Evolutionary conservation across 2,329 filamentous ascomycete genomes (phyloP), one percentile per base, ranked within the genome.

Genomic region (Mollisia scopiformis): DNA sequence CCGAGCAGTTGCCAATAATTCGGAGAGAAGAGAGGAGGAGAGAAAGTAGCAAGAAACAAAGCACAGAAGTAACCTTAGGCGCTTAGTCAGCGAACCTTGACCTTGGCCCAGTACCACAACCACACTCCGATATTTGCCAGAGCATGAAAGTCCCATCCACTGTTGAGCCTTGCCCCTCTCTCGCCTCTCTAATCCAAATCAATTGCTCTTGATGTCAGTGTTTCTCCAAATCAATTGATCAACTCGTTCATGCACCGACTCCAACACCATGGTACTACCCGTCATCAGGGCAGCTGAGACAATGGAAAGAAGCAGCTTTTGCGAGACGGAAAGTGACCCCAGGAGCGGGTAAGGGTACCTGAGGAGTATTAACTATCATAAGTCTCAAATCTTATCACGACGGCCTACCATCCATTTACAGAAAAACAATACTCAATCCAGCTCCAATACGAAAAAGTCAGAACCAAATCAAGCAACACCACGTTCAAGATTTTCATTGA

Each of bases 361-460:
- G 31, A 53, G n/a, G 31, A 53, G 27, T 35, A 19, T 53, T 19
- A 53, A 53, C 31, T 16, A 53, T 37, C 37, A 5, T 35, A 28
- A 30, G 13, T 10, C 31, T 6, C 50, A 19, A 33, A 53, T 4
- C 19, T 7, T 23, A n/a, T 30, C 19, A 35, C 11, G 31, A 35
- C 16, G 31, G 11, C 31, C 8, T 19, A 53, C 50, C 50, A 53
- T 53, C 50, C 50, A 30, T 53, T 53, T 10, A 53, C 11, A 11
- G 50, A 53, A 30, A 35, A 53, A 53, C 50, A 53, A 30, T 53
- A 53, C 31, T 53, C 50, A 33, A 53, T 3, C 50, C 50, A 53
- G 23, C 50, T 19, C 50, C 50, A 53, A 30, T 53, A 53, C 28
- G 23, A 53, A 19, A 53, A 37, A 19, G 23, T 19, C 11, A 37